Evolutionary conservation across 768 basidiomycete species (phyloP).

Genomic region (Exidia glandulosa): DNA sequence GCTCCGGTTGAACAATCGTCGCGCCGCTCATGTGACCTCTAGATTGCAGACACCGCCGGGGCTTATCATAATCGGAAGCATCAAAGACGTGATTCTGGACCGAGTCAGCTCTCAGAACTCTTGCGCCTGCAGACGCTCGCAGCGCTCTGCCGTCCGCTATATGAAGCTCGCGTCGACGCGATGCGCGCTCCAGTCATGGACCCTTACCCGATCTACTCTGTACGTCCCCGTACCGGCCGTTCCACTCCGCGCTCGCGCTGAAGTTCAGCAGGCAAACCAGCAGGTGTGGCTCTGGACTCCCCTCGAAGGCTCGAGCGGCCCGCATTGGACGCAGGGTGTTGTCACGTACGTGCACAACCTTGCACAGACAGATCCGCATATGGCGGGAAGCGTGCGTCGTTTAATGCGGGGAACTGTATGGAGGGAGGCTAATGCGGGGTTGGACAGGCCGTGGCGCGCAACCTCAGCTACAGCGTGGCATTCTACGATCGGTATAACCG

Average conservation of each 20-base stretch:
- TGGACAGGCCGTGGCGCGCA: background rate
- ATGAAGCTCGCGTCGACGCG: no score
- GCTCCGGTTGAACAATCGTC: no score
- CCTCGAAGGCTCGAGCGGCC: background rate
- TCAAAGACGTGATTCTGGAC: no score
- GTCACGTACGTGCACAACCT: background rate
- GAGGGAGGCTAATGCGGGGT: no score
- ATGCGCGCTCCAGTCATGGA: background rate
- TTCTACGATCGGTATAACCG: background rate
- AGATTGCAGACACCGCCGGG: no score
- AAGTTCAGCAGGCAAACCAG: background rate
- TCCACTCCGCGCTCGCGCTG: background rate
- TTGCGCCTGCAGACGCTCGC: no score
- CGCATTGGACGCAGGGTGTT: background rate
- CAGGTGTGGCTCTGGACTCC: background rate
- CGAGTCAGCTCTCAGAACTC: no score
- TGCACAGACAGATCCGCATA: no score
- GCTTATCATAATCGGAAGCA: no score
- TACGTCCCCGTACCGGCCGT: background rate
- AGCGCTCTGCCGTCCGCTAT: no score
- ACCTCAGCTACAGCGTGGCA: background rate
- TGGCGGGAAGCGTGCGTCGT: background rate
- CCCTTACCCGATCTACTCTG: background rate
- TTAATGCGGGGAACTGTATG: no score
- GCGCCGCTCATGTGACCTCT: no score